Conservation (phyloP, 768 basidiomycete species). For the Mycena filopes region DNA sequence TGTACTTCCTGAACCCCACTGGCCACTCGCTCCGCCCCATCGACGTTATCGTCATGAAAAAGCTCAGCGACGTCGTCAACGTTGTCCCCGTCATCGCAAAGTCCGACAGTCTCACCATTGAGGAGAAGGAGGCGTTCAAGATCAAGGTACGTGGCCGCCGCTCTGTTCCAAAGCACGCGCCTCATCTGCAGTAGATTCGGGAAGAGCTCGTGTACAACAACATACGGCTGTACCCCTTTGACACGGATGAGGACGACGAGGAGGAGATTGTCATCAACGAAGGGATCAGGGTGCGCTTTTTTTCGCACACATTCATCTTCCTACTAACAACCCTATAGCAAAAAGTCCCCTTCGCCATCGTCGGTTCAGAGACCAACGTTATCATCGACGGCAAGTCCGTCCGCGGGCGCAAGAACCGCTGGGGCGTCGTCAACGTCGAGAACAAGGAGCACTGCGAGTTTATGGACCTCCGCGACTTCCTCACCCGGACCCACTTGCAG, state of each 20-base stretch:
- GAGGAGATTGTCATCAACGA: conserved; percentile 94
- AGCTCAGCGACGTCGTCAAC: conserved; percentile 98
- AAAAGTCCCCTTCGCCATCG: conserved; percentile 96
- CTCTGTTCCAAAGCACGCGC: neutral
- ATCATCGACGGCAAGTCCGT: conserved; percentile 96
- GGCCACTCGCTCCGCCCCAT: conserved; percentile 96
- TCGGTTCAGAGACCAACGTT: conserved; percentile 96
- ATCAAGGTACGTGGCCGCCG: conserved; percentile 66
- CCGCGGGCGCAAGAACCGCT: conserved; percentile 95
- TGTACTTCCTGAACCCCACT: conserved; percentile 99
- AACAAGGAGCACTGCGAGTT: conserved; percentile 98
- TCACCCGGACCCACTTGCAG: conserved; percentile 96
- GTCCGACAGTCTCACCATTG: conserved; percentile 91
- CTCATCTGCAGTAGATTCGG: conserved; percentile 71
- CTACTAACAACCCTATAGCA: conserved; percentile 62
- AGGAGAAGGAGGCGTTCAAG: conserved; percentile 95
- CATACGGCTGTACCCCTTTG: conserved; percentile 96
- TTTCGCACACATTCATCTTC: neutral
- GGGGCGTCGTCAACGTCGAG: conserved; percentile 99
- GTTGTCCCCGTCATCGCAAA: conserved; percentile 99
- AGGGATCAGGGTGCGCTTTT: conserved; percentile 77
- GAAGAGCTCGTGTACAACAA: conserved; percentile 92
- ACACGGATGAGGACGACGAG: conserved; percentile 94
- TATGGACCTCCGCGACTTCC: conserved; percentile 95
- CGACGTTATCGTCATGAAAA: conserved; percentile 99